Conservation (phyloP, 495 filamentous ascomycete species). For the Pseudomonodictys pantanalensis region DNA sequence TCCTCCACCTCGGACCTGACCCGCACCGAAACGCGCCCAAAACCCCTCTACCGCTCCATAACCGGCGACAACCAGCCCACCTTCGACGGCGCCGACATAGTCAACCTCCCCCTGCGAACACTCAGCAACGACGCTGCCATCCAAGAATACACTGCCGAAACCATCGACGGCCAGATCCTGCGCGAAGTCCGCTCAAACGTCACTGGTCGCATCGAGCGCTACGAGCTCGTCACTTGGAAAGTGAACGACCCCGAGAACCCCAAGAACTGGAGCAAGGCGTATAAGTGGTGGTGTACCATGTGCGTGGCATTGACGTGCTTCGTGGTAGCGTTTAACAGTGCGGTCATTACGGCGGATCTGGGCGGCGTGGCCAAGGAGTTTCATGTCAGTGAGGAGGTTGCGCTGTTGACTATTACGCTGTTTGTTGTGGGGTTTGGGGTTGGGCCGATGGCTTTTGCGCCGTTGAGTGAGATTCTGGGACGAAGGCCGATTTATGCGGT, state of each 20-base stretch:
- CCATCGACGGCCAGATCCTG: constrained; percentile 57
- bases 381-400: constrained; percentile 56
- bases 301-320: constrained; percentile 63
- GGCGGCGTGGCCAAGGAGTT: constrained; percentile 56
- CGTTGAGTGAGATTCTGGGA: constrained; percentile 69
- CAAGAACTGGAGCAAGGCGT: constrained; percentile 64
- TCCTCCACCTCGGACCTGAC: constrained; percentile 6
- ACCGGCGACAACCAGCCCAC: background rate
- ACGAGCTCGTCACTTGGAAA: constrained; percentile 71
- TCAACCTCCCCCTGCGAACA: constrained; percentile 63
- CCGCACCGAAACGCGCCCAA: background rate
- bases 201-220: constrained; percentile 53
- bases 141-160: constrained; percentile 63
- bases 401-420: constrained; percentile 61
- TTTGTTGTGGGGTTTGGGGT: constrained; percentile 80
- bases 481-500: constrained; percentile 63
- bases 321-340: constrained; percentile 61
- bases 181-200: constrained; percentile 51
- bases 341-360: constrained; percentile 68
- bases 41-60: constrained; percentile 11
- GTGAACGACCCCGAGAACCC: constrained; percentile 65
- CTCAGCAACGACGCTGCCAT: constrained; percentile 58
- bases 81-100: constrained; percentile 29
- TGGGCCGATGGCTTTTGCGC: constrained; percentile 80
- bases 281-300: constrained; percentile 69